Evolutionary conservation across 2,329 filamentous ascomycete species (phyloP), one percentile per base, ranked within the genome.

Genomic region (Fusarium fujikuroi): DNA sequence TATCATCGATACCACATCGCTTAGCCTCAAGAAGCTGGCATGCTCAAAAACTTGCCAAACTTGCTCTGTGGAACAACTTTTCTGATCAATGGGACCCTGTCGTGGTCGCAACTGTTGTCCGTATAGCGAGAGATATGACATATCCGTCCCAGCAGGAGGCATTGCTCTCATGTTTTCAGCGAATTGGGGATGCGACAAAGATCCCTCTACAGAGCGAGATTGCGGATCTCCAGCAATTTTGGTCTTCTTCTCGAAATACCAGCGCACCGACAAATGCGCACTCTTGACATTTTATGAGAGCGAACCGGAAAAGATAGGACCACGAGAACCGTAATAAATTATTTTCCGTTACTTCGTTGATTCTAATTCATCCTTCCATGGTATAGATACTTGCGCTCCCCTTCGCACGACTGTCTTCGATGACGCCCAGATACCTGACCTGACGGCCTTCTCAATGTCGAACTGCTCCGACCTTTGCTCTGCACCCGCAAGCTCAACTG

Each of bases 61-160:
- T 79, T 10, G 76, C 73, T 19, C 60, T 74, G 2, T 78, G 77
- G 54, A 81, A 81, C 39, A 78, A 72, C 21, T 80, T 79, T 43
- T 64, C 70, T 2, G 79, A 80, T 57, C 79, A 80, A 25, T 81
- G 79, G 79, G 79, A 81, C 42, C 79, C 79, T 4, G 74, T 81
- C 7, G 66, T 80, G 5, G 60, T 81, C 21, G 72, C 76, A 3
- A 75, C 74, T 3, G 53, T 81, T 4, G 53, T 80, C 14, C 67
- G 76, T 21, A 68, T 79, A 47, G 78, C 78, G 11, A 72, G 63
- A 19, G 72, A 68, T 15, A 68, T 68, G 65, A 68, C 65, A 5
- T 68, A 68, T 34, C 47, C 65, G 1, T 68, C 65, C 3, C 65
- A 68, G 14, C 65, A 68, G 2, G 65, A 68, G 4, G 63, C 56